These are phyloP conservation scores for Inga leiocalycina DNA, from an alignment of 306 rosid species.

Conservation along the genomic window DNA sequence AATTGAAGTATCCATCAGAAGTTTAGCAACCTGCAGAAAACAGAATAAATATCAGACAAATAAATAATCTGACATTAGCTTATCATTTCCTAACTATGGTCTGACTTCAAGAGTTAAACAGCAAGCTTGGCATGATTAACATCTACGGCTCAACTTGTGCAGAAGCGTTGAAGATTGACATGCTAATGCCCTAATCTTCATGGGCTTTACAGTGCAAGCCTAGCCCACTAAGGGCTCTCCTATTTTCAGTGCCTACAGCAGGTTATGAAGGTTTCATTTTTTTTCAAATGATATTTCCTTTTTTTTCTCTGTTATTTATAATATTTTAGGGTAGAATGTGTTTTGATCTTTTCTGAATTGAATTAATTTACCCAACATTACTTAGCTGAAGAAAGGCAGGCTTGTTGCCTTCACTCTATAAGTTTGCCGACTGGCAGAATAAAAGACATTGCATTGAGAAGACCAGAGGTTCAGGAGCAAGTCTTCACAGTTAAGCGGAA, in stretches of 20 bases:
- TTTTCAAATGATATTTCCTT: neutral
- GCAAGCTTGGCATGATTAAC: neutral
- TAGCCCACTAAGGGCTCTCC: neutral
- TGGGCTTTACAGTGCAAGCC: neutral
- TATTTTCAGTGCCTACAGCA: neutral
- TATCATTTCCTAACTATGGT: neutral
- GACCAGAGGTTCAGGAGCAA: neutral
- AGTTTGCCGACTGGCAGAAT: neutral
- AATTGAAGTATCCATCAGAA: constrained; percentile 87
- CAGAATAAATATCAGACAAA: constrained; percentile 35
- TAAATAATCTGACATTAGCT: constrained; percentile 3
- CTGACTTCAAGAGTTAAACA: neutral
- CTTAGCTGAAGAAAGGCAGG: neutral
- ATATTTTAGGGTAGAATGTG: neutral
- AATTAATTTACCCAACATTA: neutral
- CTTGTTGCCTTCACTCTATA: neutral
- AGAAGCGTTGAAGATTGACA: neutral
- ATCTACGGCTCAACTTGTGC: neutral
- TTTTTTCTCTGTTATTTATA: neutral
- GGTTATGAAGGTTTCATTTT: neutral
- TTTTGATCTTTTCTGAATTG: neutral
- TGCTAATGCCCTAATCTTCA: neutral
- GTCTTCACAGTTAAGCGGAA: neutral
- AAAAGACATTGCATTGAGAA: neutral
- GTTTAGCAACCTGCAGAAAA: constrained; percentile 84